These are phyloP conservation scores for Monosporozyma yasuniensis DNA, from an alignment of 805 yeast species.

Conservation along the genomic window DNA sequence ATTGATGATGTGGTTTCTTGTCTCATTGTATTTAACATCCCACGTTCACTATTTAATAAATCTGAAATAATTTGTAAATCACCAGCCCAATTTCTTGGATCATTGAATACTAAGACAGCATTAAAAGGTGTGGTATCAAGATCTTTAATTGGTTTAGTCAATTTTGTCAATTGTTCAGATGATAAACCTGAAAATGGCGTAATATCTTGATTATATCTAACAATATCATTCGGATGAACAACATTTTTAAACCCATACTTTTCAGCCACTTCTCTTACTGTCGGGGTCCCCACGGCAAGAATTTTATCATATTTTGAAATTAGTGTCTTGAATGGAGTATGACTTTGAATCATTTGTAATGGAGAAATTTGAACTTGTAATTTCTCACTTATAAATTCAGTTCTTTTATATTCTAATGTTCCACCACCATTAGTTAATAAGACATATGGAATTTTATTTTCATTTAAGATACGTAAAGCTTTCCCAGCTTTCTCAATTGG, in stretches of 20 bases:
- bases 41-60: conserved; percentile 52
- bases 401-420: conserved; percentile 51
- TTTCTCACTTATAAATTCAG: conserved; percentile 39
- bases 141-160: conserved; percentile 24
- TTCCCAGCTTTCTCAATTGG: conserved; percentile 58
- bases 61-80: conserved; percentile 76
- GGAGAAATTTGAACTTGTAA: conserved; percentile 40
- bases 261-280: conserved; percentile 63
- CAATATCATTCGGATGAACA: conserved; percentile 61
- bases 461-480: conserved; percentile 47
- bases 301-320: conserved; percentile 50
- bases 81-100: conserved; percentile 81
- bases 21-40: conserved; percentile 55
- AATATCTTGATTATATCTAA: conserved; percentile 46
- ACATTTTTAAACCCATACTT: conserved; percentile 73
- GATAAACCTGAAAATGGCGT: conserved; percentile 78
- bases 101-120: conserved; percentile 76
- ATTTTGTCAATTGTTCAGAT: conserved; percentile 36
- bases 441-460: conserved; percentile 61
- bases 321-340: conserved; percentile 70
- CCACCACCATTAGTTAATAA: conserved; percentile 91
- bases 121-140: conserved; percentile 43
- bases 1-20: conserved; percentile 18
- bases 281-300: conserved; percentile 68
- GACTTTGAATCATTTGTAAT: conserved; percentile 72